Evolutionary conservation across 1,139 yeast genomes (phyloP).

Genomic region (Magnusiomyces clavatus): DNA sequence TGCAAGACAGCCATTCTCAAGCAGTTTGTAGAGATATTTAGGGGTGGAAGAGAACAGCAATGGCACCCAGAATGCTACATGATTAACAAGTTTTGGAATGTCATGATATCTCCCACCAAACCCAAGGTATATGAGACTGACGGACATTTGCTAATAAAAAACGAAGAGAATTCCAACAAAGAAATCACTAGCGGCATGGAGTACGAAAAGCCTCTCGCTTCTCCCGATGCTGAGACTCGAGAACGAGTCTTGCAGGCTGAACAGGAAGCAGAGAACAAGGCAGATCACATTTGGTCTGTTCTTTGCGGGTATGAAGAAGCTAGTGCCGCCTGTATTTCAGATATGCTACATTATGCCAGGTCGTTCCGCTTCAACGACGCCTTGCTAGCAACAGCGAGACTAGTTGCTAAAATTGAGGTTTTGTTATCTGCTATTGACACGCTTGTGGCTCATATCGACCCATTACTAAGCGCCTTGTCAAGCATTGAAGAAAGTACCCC

Average conservation of each 20-base stretch:
- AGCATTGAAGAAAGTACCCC: slow-evolving; percentile 11
- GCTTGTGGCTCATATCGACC: slow-evolving; percentile 23
- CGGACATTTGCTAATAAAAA: not conserved
- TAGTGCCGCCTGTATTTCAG: slow-evolving; percentile 86
- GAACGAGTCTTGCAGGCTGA: slow-evolving; percentile 52
- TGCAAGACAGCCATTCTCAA: slow-evolving; percentile 86
- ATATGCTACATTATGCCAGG: slow-evolving; percentile 83
- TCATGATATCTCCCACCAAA: slow-evolving; percentile 29
- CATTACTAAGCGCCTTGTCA: slow-evolving; percentile 15
- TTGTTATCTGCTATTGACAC: slow-evolving; percentile 71
- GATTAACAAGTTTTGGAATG: slow-evolving; percentile 97
- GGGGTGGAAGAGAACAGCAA: slow-evolving; percentile 91
- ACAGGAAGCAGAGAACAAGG: slow-evolving; percentile 52
- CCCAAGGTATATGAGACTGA: slow-evolving; percentile 4
- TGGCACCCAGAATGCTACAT: slow-evolving; percentile 99
- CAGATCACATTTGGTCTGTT: slow-evolving; percentile 80
- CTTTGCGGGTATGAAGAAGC: slow-evolving; percentile 86
- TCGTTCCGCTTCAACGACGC: slow-evolving; percentile 69
- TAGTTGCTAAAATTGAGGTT: slow-evolving; percentile 68
- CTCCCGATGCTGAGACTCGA: slow-evolving; percentile 42
- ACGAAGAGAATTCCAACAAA: not conserved
- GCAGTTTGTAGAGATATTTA: slow-evolving; percentile 85
- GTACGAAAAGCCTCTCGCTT: not conserved
- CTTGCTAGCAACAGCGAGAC: slow-evolving; percentile 59
- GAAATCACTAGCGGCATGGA: not conserved